Conservation (phyloP, 2,329 filamentous ascomycete species). For the Aureobasidium sp. region DNA sequence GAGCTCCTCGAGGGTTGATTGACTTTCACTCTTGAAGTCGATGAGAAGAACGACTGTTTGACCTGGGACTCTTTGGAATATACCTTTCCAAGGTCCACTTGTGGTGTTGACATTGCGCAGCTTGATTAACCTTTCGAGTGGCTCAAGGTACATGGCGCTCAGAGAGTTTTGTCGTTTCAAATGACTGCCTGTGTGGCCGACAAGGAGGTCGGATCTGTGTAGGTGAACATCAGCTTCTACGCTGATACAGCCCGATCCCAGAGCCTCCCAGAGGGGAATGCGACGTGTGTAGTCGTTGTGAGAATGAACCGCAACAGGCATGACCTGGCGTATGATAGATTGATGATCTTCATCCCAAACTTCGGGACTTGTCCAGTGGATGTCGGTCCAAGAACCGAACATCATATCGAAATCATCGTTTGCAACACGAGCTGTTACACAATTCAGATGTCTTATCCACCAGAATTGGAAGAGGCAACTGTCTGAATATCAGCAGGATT, state of each 20-base stretch:
- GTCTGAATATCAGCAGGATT: no score
- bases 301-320: conserved; percentile 54
- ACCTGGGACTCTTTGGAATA: conserved; percentile 45
- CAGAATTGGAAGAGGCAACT: no score
- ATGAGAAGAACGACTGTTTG: conserved; percentile 48
- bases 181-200: conserved; percentile 46
- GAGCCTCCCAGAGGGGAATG: conserved; percentile 49
- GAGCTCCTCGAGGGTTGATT: conserved; percentile 21
- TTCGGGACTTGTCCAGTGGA: background rate
- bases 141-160: conserved; percentile 47
- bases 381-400: background rate
- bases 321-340: background rate
- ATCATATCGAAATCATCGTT: no score
- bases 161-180: conserved; percentile 44
- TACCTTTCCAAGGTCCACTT: conserved; percentile 30
- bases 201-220: conserved; percentile 41
- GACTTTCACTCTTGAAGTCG: conserved; percentile 41
- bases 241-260: conserved; percentile 48
- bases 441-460: no score
- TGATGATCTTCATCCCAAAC: background rate
- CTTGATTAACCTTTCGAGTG: conserved; percentile 28
- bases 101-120: background rate
- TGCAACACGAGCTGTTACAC: no score
- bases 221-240: conserved; percentile 55
- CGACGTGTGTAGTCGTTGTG: conserved; percentile 55